Base-by-base conservation (phyloP, 495 filamentous ascomycete species). In the Tuber indicum region DNA sequence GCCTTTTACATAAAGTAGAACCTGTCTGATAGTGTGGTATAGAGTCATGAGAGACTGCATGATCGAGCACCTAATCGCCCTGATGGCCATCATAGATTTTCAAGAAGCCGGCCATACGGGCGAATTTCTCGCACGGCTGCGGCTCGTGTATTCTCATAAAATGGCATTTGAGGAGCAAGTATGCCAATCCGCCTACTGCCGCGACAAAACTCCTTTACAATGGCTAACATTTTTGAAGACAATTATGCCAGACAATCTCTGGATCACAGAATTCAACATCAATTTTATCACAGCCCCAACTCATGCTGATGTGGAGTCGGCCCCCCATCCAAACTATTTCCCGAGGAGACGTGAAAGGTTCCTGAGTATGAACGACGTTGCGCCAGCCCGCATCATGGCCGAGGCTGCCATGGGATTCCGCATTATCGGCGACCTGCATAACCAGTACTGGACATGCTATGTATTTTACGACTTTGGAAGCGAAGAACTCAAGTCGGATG, bases 241-340 rank as follows among this genome's bases (percentile, higher is more conserved):
- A 41, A 45, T 45, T n/a, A 32, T 72, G 32, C 70, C 70, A 41
- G 70, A 72, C 70, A 42, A 72, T 72, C 39, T 72, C n/a, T 72
- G 70, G 70, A 45, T 72, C 14, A 45, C 43, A 45, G 70, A 72
- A 45, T 72, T 72, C 43, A 72, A 41, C 21, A 36, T 72, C 32
- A 72, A 72, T 45, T 72, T 72, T 10, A 45, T 72, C 43, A 45
- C 70, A 23, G 70, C 32, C 70, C 43, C 70, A 72, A 4, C 5
- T 14, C 14, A 23, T 9, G 14, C 10, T 23, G n/a, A 72, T 7
- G n/a, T 41, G 43, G 70, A 41, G n/a, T 45, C 6, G 43, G 6
- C 70, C n/a, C 70, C 3, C 70, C 9, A 16, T 3, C 14, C 70
- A 23, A 45, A 32, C 39, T 72, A 72, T 36, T 72, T 45, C 23